phyloP scores from a whole-genome alignment of 1,284 basidiomycete genomes.

The Phellinidium pouzarii region DNA sequence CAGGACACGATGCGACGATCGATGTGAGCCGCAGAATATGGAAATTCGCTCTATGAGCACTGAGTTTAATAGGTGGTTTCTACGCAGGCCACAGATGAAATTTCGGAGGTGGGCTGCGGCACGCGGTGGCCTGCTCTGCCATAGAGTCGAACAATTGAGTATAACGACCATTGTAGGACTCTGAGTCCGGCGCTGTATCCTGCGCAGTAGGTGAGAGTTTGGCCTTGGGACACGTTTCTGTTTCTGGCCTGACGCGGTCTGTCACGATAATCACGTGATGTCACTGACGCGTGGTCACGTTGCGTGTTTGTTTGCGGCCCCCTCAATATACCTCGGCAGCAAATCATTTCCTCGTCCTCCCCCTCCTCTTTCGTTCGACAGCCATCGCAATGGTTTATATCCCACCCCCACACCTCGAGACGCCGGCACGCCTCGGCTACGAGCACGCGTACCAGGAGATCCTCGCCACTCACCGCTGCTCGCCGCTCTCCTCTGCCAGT shows the following conservation, averaged over 20 bases:
- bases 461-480: constrained; percentile 64
- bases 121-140: too few species aligned
- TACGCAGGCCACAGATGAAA: too few species aligned
- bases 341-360: background rate
- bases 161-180: too few species aligned
- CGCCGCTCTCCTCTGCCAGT: constrained; percentile 68
- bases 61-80: too few species aligned
- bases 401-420: constrained; percentile 59
- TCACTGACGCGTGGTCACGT: background rate
- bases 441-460: constrained; percentile 77
- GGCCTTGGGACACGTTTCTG: too few species aligned
- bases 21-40: too few species aligned
- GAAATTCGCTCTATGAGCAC: too few species aligned
- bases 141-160: too few species aligned
- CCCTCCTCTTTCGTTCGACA: background rate
- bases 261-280: background rate
- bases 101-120: too few species aligned
- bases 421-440: constrained; percentile 56
- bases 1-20: too few species aligned
- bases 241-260: background rate
- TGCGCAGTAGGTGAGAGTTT: too few species aligned
- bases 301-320: background rate
- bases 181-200: too few species aligned
- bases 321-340: background rate
- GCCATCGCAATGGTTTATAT: constrained; percentile 55